Evolutionary conservation across 192 early-diverging fungal species (phyloP).

Genomic region (Gigaspora rosea): DNA sequence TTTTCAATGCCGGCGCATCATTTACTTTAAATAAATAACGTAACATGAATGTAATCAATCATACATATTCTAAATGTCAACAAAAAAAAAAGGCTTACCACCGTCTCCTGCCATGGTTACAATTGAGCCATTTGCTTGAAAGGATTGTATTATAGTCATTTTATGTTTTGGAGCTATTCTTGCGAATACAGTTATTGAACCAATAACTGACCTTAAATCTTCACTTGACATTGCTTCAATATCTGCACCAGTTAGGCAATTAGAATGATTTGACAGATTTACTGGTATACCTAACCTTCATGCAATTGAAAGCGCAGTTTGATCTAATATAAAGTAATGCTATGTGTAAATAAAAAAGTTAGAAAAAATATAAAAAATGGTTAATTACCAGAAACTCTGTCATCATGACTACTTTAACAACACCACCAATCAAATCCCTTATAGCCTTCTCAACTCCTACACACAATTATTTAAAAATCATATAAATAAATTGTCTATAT

Average conservation of each 20-base stretch:
- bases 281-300: constrained; percentile 79
- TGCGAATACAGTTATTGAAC: constrained; percentile 71
- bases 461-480: background rate
- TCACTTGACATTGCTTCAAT: constrained; percentile 67
- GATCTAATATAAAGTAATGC: constrained; percentile 46
- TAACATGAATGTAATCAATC: background rate
- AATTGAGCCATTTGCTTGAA: constrained; percentile 81
- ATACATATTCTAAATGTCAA: background rate
- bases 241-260: constrained; percentile 71
- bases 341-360: background rate
- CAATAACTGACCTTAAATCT: constrained; percentile 65
- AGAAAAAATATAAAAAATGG: background rate
- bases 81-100: background rate
- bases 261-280: constrained; percentile 48
- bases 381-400: constrained; percentile 79
- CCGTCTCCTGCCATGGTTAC: constrained; percentile 98
- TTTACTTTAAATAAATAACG: constrained; percentile 59
- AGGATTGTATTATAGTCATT: no score
- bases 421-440: constrained; percentile 66
- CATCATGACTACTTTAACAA: constrained; percentile 94
- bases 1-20: constrained; percentile 90
- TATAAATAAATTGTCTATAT: no score
- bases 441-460: constrained; percentile 71
- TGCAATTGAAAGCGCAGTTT: constrained; percentile 91
- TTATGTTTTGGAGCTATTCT: constrained; percentile 76